These are phyloP conservation scores for Apiotrichum siamense DNA, from an alignment of 1,284 basidiomycete species.

Conservation along the genomic window DNA sequence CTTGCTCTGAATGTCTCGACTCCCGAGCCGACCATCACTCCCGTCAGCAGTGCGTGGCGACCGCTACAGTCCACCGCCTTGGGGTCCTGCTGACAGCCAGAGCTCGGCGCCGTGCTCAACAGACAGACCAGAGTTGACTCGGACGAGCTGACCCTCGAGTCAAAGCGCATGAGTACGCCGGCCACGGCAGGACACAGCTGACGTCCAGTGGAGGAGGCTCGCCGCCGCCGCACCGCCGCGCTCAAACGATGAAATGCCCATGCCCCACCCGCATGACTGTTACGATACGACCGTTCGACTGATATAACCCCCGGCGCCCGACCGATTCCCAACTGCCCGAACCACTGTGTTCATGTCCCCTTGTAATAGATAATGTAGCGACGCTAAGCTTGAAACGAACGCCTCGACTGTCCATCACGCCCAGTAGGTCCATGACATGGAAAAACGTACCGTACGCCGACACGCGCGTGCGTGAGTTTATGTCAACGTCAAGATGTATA, in stretches of 20 bases:
- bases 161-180: slow-evolving; percentile 15
- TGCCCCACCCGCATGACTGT: neutral
- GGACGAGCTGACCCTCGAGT: slow-evolving; percentile 14
- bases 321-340: too few species aligned
- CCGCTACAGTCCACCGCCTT: neutral
- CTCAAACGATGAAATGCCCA: neutral
- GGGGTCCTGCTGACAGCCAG: neutral
- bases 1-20: too few species aligned
- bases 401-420: too few species aligned
- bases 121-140: slow-evolving; percentile 4
- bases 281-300: too few species aligned
- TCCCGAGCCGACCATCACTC: neutral
- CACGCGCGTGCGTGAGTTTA: too few species aligned
- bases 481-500: too few species aligned
- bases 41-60: slow-evolving; percentile 10
- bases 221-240: slow-evolving; percentile 8
- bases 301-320: too few species aligned
- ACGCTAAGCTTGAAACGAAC: too few species aligned
- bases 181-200: neutral
- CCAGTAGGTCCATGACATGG: too few species aligned
- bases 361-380: too few species aligned
- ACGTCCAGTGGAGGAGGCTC: slow-evolving; percentile 12
- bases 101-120: slow-evolving; percentile 5
- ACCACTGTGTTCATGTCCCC: too few species aligned
- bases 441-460: too few species aligned